Evolutionary conservation across 371 early-diverging fungal species (phyloP), one percentile per base, ranked within the genome.

Genomic region (Entomophthora muscae): DNA sequence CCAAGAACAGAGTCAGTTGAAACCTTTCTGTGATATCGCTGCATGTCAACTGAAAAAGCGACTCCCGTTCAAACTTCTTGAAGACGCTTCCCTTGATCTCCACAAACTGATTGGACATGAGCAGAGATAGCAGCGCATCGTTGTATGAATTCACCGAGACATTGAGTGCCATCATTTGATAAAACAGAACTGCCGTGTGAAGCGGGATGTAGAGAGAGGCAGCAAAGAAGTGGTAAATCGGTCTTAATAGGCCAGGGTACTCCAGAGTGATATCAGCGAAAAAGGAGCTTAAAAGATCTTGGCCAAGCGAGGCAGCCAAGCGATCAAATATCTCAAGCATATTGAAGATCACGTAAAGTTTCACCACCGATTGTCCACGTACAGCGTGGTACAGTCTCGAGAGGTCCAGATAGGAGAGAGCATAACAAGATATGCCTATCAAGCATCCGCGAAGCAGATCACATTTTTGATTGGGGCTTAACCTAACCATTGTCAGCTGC

Each of bases 31-130:
- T 93, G 32, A 96, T 88, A 75, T 98, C 96, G 53, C 84, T 82
- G 70, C 95, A 95, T 24, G 83, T 79, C 24, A 97, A 68, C 68
- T 97, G 95, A 71, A 97, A 98, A 60, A 98, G 74, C 68, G 93
- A 94, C 67, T 95, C 96, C 66, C 83, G 82, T 72, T 97, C 98
- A 77, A 91, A 95, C 64, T 82, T 83, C 67, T 98, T 98, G 67
- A 96, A 96, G 0, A 98, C 97, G 57, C 83, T 83, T 66, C 90
- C 83, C 68, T 98, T 98, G 71, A 98, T 93, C 70, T 98, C 98
- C 17, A 93, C 91, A 80, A 98, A 98, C 73, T 96, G 98, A 66
- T 96, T 97, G 24, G 90, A 89, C 53, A 98, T 81, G 32, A 98
- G 78, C 52, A 98, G 69, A 2, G 96, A 88, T 29, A 97, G 71